Evolutionary conservation across 1,139 yeast species (phyloP).

Genomic region (Yamadazyma triangularis): DNA sequence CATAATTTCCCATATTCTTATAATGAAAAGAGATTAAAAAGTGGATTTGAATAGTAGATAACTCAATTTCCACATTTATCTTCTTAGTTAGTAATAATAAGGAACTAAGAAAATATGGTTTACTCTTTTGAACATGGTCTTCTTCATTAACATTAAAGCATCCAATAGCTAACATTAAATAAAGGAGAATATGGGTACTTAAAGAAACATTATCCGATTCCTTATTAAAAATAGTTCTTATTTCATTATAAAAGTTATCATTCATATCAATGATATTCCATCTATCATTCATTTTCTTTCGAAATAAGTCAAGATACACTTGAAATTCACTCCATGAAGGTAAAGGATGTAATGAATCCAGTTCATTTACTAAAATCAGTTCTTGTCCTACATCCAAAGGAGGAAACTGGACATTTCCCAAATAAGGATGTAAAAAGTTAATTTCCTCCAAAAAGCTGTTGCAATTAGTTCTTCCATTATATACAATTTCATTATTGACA

Average conservation of each 20-base stretch:
- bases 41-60: constrained; percentile 41
- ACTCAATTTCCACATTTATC: constrained; percentile 22
- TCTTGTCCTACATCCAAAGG: no score
- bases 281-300: constrained; percentile 29
- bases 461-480: not conserved
- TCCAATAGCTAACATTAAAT: constrained; percentile 6
- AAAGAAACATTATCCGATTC: constrained; percentile 1
- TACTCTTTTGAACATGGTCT: no score
- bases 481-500: not conserved
- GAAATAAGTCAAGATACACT: constrained; percentile 23
- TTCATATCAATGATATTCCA: constrained; percentile 33
- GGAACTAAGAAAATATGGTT: constrained; percentile 7
- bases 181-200: constrained; percentile 9
- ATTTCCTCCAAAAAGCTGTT: constrained; percentile 1
- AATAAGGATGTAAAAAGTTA: constrained; percentile 1
- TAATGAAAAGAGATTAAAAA: constrained; percentile 34
- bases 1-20: constrained; percentile 33
- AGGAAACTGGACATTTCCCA: not conserved
- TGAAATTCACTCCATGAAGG: constrained; percentile 20
- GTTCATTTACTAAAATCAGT: not conserved
- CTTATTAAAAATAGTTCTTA: constrained; percentile 2
- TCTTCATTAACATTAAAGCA: no score
- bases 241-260: constrained; percentile 15
- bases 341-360: constrained; percentile 15
- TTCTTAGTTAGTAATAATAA: constrained; percentile 4